These are phyloP conservation scores for Plasmodium inui DNA, from an alignment of 169 alveolate genomes.

Conservation along the genomic window DNA sequence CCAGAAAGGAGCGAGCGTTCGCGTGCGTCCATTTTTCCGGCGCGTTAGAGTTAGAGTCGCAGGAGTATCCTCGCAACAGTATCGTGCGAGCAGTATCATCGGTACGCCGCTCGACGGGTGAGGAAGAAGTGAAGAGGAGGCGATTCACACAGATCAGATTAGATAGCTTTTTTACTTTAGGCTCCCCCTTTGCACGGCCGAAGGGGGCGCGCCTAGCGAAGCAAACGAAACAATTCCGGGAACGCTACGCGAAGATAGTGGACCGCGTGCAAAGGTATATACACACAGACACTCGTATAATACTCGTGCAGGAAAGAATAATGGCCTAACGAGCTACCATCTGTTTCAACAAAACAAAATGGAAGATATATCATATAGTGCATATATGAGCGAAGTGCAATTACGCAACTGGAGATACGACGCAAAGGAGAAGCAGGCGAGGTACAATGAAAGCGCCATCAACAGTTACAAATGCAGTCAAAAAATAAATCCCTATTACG, in stretches of 20 bases:
- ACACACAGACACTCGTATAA: background rate
- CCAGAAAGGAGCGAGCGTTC: too few relatives aligned
- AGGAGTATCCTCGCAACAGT: too few relatives aligned
- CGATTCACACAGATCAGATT: background rate
- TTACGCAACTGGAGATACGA: background rate
- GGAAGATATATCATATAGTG: background rate
- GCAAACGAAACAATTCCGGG: background rate
- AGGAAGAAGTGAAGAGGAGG: background rate
- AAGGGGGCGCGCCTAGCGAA: background rate
- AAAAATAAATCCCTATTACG: background rate
- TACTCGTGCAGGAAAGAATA: background rate
- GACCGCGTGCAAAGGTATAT: background rate
- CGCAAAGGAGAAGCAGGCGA: background rate
- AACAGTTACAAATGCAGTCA: background rate
- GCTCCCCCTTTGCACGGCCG: background rate
- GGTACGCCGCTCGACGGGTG: too few relatives aligned
- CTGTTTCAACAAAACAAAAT: background rate
- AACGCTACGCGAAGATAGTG: background rate
- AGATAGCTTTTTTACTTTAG: background rate
- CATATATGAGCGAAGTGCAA: background rate
- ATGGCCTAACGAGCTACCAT: background rate
- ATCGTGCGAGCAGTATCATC: too few relatives aligned
- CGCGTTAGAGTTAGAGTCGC: too few relatives aligned
- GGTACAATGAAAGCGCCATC: background rate
- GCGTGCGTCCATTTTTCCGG: too few relatives aligned